A percentile compares a stretch with the other conserved stretches of the same genome.
phyloP scores from a whole-genome alignment of 139 green algal genomes.

The Coelastrella sp. region DNA sequence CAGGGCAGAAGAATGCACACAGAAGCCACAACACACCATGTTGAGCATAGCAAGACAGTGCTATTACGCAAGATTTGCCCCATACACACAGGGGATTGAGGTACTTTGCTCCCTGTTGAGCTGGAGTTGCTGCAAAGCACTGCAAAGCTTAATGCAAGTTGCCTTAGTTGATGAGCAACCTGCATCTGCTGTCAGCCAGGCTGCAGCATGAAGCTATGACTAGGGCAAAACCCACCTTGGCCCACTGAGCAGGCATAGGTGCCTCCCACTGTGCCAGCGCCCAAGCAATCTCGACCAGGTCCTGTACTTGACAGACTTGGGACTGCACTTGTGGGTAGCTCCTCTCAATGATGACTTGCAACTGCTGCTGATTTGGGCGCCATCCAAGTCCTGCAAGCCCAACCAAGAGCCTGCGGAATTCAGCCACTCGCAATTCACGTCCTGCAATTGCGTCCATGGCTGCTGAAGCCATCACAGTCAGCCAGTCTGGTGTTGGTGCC shows the following conservation, averaged over 20 bases:
- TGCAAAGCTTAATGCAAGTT: too few relatives aligned
- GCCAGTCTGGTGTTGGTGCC: conserved; percentile 30
- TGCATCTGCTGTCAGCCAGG: too few relatives aligned
- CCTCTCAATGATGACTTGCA: conserved; percentile 7
- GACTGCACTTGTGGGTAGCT: conserved; percentile 16
- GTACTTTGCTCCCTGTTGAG: too few relatives aligned
- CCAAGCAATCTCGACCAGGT: conserved; percentile 43
- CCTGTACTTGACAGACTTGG: not conserved
- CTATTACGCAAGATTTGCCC: too few relatives aligned
- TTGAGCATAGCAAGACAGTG: too few relatives aligned
- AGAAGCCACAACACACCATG: not conserved
- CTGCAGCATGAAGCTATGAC: too few relatives aligned
- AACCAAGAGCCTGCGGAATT: conserved; percentile 21
- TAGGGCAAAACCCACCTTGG: conserved; percentile 14
- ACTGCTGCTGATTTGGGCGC: conserved; percentile 26
- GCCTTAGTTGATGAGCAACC: too few relatives aligned
- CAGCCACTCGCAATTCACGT: not conserved
- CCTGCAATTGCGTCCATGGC: not conserved
- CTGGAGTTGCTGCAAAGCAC: too few relatives aligned
- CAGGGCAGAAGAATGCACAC: too few relatives aligned
- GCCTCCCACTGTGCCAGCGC: conserved; percentile 45
- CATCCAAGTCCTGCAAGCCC: conserved; percentile 37
- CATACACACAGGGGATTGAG: too few relatives aligned
- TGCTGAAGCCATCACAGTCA: not conserved
- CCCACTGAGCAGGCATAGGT: conserved; percentile 40